Base-by-base conservation (phyloP, 2,329 filamentous ascomycete genomes). In the Sporothrix pallida region DNA sequence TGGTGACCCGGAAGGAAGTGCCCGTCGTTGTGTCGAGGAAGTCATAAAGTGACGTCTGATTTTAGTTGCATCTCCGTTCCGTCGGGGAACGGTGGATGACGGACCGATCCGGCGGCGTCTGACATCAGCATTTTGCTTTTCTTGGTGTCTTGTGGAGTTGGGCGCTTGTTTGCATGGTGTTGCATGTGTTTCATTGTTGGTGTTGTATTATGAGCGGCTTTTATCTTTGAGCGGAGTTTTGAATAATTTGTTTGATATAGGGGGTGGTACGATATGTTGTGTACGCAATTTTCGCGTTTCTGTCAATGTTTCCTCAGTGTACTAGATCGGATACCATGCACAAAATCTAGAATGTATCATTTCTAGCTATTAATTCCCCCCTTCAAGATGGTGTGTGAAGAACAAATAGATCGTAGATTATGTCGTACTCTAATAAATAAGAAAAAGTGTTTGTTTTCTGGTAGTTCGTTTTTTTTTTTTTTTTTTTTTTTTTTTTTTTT, bases 1-100 rank as follows among this genome's bases (percentile, higher is more conserved):
- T 73, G 67, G 72, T 73, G 52, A 73, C 72, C 1, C 23, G 72
- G 9, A 70, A 73, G 20, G 72, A 73, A 54, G 72, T 73, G 42
- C 72, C 72, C 2, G 52, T 73, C 6, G 23, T 13, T 23, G 72
- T 73, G 52, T 8, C 56, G 3, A 65, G 12, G 17, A 52, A 44
- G 60, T 37, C 7, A 37, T 62, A n/a, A 50, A 10, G 31, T 37
- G 31, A 37, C 31, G 31, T 37, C 31, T 37, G 31, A 37, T 37
- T 26, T 3, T 26, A 56, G 48, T 7, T n/a, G 23, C 3, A 26
- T 26, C 20, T 17, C 20, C 20, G 20, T 37, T 17, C 26, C 56
- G 56, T 48, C n/a, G 42, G 3, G 63, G 20, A 68, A 48, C 12
- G 17, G 62, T 20, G 20, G 44, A 17, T 50, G 37, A 10, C 44